Conservation (phyloP, 2,329 filamentous ascomycete species). For the Colletotrichum melonis region DNA sequence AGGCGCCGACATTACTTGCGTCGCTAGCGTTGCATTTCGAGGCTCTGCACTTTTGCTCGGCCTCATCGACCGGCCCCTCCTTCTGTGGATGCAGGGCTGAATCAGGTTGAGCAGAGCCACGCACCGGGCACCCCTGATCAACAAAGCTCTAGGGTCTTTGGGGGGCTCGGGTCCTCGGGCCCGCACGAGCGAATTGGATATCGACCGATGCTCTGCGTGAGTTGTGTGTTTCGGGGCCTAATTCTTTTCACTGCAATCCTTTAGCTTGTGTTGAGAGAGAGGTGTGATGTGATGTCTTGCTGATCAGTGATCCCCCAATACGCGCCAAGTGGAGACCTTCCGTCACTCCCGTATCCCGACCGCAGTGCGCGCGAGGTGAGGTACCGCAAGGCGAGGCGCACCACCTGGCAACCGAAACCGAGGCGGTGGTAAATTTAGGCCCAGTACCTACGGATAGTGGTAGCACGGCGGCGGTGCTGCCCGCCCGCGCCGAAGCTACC, state of each 20-base stretch:
- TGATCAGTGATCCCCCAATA: constrained; percentile 17
- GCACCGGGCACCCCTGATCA: constrained; percentile 17
- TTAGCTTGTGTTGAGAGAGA: background rate
- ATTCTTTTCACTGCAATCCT: background rate
- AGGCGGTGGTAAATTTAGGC: constrained; percentile 3
- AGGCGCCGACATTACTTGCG: constrained; percentile 15
- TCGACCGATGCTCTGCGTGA: background rate
- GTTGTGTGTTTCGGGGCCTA: background rate
- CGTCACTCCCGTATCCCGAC: constrained; percentile 30
- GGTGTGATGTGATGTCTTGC: background rate
- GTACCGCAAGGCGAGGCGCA: background rate
- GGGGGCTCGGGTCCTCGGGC: background rate
- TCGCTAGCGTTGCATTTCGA: constrained; percentile 17
- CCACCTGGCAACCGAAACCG: background rate
- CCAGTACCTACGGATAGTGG: background rate
- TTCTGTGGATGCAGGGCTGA: background rate
- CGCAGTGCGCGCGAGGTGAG: constrained; percentile 13
- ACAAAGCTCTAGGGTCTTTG: background rate
- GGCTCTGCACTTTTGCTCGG: constrained; percentile 13
- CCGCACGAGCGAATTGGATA: constrained; percentile 6
- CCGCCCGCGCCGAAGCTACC: constrained; percentile 16
- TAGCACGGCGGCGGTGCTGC: background rate
- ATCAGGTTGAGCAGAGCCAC: background rate
- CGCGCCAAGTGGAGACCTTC: constrained; percentile 25
- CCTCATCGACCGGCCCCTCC: background rate